Conservation (phyloP, 257 asterid genomes). For the Capsicum rhomboideum region DNA sequence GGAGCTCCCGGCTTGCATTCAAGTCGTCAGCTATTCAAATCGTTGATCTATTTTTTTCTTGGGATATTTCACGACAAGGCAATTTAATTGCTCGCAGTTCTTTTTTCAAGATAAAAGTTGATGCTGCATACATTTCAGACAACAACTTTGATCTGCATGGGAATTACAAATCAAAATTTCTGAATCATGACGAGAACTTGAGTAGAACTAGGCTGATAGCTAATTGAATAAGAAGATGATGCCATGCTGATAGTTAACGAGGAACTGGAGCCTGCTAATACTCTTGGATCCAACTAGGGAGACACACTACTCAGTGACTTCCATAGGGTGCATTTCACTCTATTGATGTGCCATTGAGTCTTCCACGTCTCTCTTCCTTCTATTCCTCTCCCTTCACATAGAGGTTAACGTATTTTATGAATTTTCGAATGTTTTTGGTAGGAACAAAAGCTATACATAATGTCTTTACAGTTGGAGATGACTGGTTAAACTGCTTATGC, state of each 20-base stretch:
- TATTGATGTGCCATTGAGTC: background rate
- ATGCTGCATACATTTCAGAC: background rate
- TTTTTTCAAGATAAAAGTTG: background rate
- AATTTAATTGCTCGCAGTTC: background rate
- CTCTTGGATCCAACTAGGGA: background rate
- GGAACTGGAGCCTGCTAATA: background rate
- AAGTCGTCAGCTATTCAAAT: background rate
- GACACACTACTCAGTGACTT: background rate
- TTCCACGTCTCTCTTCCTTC: background rate
- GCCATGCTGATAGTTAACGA: background rate
- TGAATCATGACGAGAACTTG: background rate
- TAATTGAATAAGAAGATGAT: background rate
- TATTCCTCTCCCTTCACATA: background rate
- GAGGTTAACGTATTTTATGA: background rate
- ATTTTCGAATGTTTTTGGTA: background rate
- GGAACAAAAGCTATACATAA: background rate
- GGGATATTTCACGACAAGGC: background rate
- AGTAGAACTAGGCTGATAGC: background rate
- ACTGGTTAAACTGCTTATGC: background rate
- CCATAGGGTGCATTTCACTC: background rate
- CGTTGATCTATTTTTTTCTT: background rate
- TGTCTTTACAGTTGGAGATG: background rate
- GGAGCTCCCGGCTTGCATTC: background rate
- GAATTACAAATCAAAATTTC: background rate
- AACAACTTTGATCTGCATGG: background rate